phyloP scores from a whole-genome alignment of 345 rosid species.

The Bretschneidera sinensis region DNA sequence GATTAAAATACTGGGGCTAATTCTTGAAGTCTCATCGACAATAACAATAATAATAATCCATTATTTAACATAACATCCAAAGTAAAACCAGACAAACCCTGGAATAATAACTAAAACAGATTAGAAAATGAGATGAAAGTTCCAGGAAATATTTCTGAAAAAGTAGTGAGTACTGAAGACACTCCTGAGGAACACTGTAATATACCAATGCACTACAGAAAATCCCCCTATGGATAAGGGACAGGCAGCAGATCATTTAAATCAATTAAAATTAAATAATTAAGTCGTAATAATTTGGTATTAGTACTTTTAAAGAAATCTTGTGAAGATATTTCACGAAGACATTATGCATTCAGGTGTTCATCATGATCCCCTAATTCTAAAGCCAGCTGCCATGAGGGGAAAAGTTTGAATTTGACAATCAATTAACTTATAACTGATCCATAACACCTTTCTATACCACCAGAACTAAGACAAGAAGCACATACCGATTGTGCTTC shows the following conservation, averaged over 20 bases:
- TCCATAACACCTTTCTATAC: no score
- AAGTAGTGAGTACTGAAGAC: not conserved
- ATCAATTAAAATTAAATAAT: not conserved
- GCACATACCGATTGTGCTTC: slow-evolving; percentile 70
- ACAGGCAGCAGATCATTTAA: no score
- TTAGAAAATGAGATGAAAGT: no score
- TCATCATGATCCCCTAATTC: not conserved
- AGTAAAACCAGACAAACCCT: no score
- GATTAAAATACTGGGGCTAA: not conserved
- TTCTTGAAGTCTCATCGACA: no score
- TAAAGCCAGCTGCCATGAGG: not conserved
- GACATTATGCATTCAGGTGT: not conserved
- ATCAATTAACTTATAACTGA: no score
- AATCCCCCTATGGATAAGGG: not conserved
- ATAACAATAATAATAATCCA: no score
- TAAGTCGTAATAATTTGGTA: not conserved
- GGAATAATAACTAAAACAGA: no score
- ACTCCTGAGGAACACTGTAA: not conserved
- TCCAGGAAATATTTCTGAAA: no score
- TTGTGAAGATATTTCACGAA: not conserved
- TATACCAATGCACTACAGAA: no score
- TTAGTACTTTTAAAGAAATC: not conserved
- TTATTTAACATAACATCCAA: no score
- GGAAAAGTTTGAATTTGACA: no score
- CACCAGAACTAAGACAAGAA: not conserved